These are phyloP conservation scores for Scalesia atractyloides DNA, from an alignment of 129 eudicot genomes.

Conservation along the genomic window DNA sequence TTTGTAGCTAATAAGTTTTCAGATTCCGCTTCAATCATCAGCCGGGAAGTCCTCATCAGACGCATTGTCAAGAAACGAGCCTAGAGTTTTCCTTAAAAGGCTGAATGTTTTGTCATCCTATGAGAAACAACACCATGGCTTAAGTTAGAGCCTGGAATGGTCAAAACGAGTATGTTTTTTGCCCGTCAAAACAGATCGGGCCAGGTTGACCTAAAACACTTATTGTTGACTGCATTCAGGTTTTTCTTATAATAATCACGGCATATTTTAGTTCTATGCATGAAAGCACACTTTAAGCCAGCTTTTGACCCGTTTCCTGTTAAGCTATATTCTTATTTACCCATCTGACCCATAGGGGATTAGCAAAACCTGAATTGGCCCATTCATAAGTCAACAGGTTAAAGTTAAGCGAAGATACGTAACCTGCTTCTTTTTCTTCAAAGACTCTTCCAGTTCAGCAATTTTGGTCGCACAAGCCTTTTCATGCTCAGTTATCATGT, in stretches of 20 bases:
- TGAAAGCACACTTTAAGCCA: no score
- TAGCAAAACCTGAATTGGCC: background rate
- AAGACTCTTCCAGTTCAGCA: constrained; percentile 76
- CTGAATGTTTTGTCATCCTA: constrained; percentile 94
- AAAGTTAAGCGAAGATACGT: constrained; percentile 3
- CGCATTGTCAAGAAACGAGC: constrained; percentile 74
- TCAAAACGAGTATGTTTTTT: no score
- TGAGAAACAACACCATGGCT: background rate
- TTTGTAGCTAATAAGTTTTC: background rate
- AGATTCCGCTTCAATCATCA: constrained; percentile 53
- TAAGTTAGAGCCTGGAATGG: no score
- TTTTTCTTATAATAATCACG: no score
- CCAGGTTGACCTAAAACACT: no score
- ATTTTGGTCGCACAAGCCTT: constrained; percentile 65
- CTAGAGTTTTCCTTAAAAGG: constrained; percentile 77
- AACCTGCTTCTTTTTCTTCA: constrained; percentile 95
- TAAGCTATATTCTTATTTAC: no score
- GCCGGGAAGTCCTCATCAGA: constrained; percentile 88
- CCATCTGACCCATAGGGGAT: background rate
- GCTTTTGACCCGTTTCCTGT: no score
- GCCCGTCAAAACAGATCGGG: no score
- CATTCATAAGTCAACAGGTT: background rate
- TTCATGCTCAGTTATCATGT: constrained; percentile 67
- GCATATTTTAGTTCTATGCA: no score
- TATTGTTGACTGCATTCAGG: no score